A percentile compares a stretch with the other conserved stretches of the same genome.
Conservation (phyloP, 1,284 basidiomycete genomes). For the Stereum hirsutum region DNA sequence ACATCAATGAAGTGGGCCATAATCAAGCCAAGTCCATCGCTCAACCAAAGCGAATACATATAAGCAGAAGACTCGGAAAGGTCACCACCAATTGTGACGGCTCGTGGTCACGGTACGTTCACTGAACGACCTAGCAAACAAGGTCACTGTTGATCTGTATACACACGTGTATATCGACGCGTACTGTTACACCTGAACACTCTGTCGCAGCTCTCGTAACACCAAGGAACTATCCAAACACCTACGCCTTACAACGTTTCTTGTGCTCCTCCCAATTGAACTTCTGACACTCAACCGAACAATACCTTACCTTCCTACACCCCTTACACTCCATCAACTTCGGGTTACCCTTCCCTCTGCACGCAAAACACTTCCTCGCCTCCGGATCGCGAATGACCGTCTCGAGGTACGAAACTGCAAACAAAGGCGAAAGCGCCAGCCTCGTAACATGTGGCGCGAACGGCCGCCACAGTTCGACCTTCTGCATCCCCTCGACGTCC, state of each 20-base stretch:
- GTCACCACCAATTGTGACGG: too few relatives aligned
- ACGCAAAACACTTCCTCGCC: constrained; percentile 17
- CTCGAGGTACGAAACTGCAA: constrained; percentile 28
- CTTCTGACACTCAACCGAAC: constrained; percentile 19
- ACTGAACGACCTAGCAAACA: too few relatives aligned
- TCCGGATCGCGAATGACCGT: constrained; percentile 14
- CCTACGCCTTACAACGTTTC: constrained; percentile 2
- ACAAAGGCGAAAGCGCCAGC: constrained; percentile 24
- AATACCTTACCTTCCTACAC: constrained; percentile 20
- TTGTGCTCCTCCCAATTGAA: constrained; percentile 22
- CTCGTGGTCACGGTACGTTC: too few relatives aligned
- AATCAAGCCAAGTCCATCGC: too few relatives aligned
- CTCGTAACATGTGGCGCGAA: constrained; percentile 24
- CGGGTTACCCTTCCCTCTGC: constrained; percentile 16
- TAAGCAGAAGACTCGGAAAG: too few relatives aligned
- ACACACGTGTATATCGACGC: too few relatives aligned
- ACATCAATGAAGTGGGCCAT: too few relatives aligned
- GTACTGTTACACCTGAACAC: too few relatives aligned
- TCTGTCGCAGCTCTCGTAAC: too few relatives aligned
- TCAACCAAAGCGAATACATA: too few relatives aligned
- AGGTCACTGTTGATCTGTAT: too few relatives aligned
- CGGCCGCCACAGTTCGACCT: constrained; percentile 17
- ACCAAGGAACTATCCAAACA: too few relatives aligned
- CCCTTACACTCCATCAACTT: constrained; percentile 13
- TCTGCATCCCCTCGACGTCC: constrained; percentile 19